Conservation (phyloP, 2,329 filamentous ascomycete species). For the Purpureocillium lavendulum region DNA sequence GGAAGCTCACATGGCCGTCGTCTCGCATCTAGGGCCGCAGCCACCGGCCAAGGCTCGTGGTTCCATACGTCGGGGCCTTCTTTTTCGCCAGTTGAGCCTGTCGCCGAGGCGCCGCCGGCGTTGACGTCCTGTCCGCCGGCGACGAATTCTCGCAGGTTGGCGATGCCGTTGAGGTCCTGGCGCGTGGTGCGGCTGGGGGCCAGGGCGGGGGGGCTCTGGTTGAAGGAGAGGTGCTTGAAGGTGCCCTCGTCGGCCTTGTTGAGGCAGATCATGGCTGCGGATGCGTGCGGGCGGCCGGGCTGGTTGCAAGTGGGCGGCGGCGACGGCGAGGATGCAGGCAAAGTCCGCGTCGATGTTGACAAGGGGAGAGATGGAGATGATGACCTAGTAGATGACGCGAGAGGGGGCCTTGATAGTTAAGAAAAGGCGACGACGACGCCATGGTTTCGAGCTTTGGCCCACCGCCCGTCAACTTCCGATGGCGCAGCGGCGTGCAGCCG, state of each 20-base stretch:
- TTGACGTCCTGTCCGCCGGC: slow-evolving; percentile 24
- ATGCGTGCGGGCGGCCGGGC: no score
- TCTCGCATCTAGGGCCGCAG: slow-evolving; percentile 16
- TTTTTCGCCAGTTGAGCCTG: slow-evolving; percentile 8
- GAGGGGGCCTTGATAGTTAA: no score
- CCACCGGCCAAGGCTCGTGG: slow-evolving; percentile 10
- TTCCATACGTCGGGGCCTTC: slow-evolving; percentile 13
- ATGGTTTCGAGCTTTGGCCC: no score
- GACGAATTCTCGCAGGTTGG: slow-evolving; percentile 38
- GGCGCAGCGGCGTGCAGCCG: no score
- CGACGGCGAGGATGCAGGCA: no score
- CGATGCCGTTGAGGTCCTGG: slow-evolving; percentile 46
- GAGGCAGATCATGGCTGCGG: slow-evolving; percentile 40
- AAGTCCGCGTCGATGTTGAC: no score
- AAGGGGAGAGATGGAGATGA: no score
- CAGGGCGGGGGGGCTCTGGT: slow-evolving; percentile 43
- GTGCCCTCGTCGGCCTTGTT: slow-evolving; percentile 43
- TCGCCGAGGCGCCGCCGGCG: slow-evolving; percentile 13
- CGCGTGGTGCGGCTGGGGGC: slow-evolving; percentile 41
- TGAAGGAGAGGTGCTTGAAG: slow-evolving; percentile 39
- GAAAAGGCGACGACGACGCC: no score
- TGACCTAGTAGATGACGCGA: no score
- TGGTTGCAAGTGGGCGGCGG: no score
- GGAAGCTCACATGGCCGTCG: slow-evolving; percentile 12
- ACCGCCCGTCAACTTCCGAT: no score